Evolutionary conservation across 2,329 filamentous ascomycete genomes (phyloP).

Genomic region (Ceratocystis lukuohia): DNA sequence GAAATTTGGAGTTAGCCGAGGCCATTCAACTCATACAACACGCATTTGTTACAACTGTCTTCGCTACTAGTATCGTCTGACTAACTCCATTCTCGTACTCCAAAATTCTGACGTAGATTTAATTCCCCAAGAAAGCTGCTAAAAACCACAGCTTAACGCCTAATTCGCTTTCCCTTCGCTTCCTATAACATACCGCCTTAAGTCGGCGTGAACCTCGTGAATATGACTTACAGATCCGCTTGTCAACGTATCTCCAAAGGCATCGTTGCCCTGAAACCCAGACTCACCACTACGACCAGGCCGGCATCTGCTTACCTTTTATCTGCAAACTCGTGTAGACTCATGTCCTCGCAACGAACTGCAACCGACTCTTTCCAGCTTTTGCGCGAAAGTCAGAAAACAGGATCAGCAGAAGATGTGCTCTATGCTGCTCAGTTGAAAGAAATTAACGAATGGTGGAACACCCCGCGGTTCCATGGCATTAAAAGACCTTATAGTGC

Average conservation of each 20-base stretch:
- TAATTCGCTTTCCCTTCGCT: not conserved
- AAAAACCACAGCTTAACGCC: not conserved
- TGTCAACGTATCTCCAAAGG: not conserved
- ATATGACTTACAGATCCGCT: not conserved
- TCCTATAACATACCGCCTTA: too few relatives aligned
- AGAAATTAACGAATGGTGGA: conserved; percentile 85
- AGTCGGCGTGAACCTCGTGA: not conserved
- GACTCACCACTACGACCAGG: not conserved
- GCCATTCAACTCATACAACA: not conserved
- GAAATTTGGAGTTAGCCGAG: not conserved
- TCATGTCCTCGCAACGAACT: conserved; percentile 18
- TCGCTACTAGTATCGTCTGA: not conserved
- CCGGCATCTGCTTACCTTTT: not conserved
- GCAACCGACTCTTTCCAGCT: conserved; percentile 76
- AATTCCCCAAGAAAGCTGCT: not conserved
- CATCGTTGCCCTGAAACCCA: not conserved
- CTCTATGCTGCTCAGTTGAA: conserved; percentile 73
- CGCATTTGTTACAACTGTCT: not conserved
- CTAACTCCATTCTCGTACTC: not conserved
- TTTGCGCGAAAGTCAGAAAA: conserved; percentile 62
- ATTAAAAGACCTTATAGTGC: conserved; percentile 88
- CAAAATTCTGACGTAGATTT: not conserved
- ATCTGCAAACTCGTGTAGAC: conserved; percentile 8
- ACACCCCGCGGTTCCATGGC: conserved; percentile 65
- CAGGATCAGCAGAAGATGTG: conserved; percentile 67